These are phyloP conservation scores for Barnettozyma californica DNA, from an alignment of 805 yeast species.

Conservation along the genomic window DNA sequence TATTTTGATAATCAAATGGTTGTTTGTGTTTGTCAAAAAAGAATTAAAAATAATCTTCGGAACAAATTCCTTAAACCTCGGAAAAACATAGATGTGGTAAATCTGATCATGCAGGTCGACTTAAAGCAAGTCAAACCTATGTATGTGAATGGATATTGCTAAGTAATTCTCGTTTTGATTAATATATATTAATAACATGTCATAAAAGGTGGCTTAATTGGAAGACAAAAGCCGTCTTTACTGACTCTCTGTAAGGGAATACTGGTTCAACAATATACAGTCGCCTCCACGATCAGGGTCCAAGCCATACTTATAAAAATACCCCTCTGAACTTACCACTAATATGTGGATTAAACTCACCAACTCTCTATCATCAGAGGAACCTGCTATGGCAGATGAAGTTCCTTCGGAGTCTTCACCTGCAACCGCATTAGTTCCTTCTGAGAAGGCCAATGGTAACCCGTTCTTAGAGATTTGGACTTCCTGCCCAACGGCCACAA, in stretches of 20 bases:
- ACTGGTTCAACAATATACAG: slow-evolving; percentile 73
- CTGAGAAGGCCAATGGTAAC: slow-evolving; percentile 20
- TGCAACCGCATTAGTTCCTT: background rate
- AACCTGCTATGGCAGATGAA: slow-evolving; percentile 7
- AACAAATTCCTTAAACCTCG: background rate
- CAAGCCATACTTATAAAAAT: slow-evolving; percentile 71
- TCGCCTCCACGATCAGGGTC: slow-evolving; percentile 93
- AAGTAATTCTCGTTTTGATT: background rate
- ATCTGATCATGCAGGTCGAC: background rate
- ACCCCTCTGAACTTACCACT: slow-evolving; percentile 80
- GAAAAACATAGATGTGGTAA: background rate
- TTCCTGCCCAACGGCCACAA: slow-evolving; percentile 42
- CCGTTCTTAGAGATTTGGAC: slow-evolving; percentile 20
- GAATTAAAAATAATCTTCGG: background rate
- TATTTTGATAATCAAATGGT: background rate
- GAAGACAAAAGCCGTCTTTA: background rate
- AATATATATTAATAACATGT: too few species aligned
- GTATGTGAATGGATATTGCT: background rate
- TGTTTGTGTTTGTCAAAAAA: background rate
- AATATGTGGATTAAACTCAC: slow-evolving; percentile 40
- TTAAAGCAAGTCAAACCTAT: background rate
- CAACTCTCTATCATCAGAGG: slow-evolving; percentile 27
- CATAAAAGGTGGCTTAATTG: background rate
- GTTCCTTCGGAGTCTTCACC: background rate
- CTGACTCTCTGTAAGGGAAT: slow-evolving; percentile 37